Base-by-base conservation (phyloP, 2,329 filamentous ascomycete genomes). In the Cladophialophora yegresii region DNA sequence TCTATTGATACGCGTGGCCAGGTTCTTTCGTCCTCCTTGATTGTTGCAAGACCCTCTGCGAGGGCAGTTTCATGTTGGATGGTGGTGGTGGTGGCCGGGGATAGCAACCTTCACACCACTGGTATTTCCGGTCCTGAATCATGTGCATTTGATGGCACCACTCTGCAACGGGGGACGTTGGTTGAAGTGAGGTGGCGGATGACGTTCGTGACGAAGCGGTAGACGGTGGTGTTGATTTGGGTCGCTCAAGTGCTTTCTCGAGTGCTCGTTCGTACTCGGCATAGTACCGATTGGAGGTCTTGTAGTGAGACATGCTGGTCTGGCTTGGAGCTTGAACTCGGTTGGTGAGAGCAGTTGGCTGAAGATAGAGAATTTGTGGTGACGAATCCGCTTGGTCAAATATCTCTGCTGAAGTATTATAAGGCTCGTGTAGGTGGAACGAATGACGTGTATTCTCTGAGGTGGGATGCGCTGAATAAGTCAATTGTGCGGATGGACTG, bases 101-200 rank as follows among this genome's bases (percentile, higher is more conserved):
- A 56, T 63, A 63, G 56, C 70, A 71, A n/a, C 56, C 56, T 58
- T 64, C 45, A 61, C 70, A 71, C 70, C 70, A 71, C 33, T 69
- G 66, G 56, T 70, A 70, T 53, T 65, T 66, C 16, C 67, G 65
- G 32, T 64, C 55, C 59, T 71, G 70, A 13, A 67, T 68, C 54
- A 70, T 58, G 54, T 71, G 70, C 54, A 70, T 64, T 49, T 70
- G 69, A 53, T 71, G 70, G 36, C 67, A 67, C 70, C 70, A 71
- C 60, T 71, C 70, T 10, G 67, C 69, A 12, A 71, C 65, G 3
- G 65, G 61, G 2, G 59, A n/a, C 1, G 67, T 65, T 6, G 69
- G 70, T 33, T 68, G 66, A 56, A 67, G 70, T 23, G 63, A 66
- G 20, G 59, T 62, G 12, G 64, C 43, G 20, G 66, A 68, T 9